Conservation (phyloP, 2,329 filamentous ascomycete species). For the Ophiostoma ulmi region DNA sequence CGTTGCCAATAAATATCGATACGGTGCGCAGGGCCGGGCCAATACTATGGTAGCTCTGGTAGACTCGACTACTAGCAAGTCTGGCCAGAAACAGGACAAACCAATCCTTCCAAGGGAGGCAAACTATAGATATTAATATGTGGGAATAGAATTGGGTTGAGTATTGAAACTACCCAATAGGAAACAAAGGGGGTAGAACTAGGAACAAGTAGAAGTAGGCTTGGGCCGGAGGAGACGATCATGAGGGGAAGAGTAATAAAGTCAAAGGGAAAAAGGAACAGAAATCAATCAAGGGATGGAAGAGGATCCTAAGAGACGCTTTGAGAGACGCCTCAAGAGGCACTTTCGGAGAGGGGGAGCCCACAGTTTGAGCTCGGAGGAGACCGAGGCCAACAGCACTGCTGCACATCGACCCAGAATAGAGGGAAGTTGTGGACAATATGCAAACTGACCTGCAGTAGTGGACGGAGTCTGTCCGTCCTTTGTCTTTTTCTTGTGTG, state of each 20-base stretch:
- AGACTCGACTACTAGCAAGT: neutral
- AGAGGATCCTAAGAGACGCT: neutral
- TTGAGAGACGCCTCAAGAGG: neutral
- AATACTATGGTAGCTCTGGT: neutral
- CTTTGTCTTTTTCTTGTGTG: neutral
- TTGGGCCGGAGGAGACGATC: neutral
- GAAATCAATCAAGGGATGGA: slow-evolving; percentile 5
- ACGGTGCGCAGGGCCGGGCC: neutral
- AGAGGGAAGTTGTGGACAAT: neutral
- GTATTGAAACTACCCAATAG: slow-evolving; percentile 13
- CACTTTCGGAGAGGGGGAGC: neutral
- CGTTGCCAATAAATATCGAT: neutral
- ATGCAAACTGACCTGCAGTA: slow-evolving; percentile 2
- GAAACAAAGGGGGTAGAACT: slow-evolving; percentile 7
- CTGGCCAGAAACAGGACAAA: neutral
- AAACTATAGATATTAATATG: neutral
- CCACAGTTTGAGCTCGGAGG: neutral
- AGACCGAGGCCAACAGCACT: neutral
- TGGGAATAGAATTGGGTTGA: neutral
- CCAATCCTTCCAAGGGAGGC: neutral
- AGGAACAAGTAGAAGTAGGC: neutral
- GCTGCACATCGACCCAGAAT: neutral
- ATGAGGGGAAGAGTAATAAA: slow-evolving; percentile 7
- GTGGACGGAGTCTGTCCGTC: neutral
- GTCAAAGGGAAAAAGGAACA: neutral